Evolutionary conservation across 345 rosid genomes (phyloP).

Genomic region (Arabis alpina): DNA sequence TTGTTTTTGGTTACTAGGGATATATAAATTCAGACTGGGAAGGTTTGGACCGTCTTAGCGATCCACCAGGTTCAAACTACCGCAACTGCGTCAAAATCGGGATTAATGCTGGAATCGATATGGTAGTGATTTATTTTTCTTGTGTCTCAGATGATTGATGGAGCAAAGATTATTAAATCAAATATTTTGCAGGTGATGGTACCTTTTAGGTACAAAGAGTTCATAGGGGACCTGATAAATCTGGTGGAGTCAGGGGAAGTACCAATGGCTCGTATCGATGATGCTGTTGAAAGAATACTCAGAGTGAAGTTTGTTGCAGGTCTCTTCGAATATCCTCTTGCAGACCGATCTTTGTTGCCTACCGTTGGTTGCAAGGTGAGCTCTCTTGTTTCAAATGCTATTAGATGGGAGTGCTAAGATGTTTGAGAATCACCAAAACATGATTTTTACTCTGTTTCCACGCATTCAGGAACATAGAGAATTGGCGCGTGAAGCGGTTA

Average conservation of each 20-base stretch:
- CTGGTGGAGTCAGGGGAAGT: conserved; percentile 81
- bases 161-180: conserved; percentile 16
- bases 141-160: background rate
- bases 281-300: conserved; percentile 83
- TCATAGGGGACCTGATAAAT: conserved; percentile 53
- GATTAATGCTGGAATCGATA: conserved; percentile 89
- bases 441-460: conserved; percentile 7
- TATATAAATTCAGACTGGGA: conserved; percentile 81
- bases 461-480: conserved; percentile 70
- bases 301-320: conserved; percentile 87
- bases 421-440: background rate
- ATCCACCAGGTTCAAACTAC: conserved; percentile 69
- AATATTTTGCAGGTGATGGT: conserved; percentile 71
- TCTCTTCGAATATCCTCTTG: conserved; percentile 75
- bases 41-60: conserved; percentile 64
- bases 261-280: conserved; percentile 65
- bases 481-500: conserved; percentile 82
- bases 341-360: conserved; percentile 68
- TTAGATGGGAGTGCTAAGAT: background rate
- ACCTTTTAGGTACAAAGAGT: conserved; percentile 60
- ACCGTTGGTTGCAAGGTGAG: conserved; percentile 82
- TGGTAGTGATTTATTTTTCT: conserved; percentile 51
- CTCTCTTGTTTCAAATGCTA: background rate
- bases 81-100: conserved; percentile 59
- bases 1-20: conserved; percentile 52